These are phyloP conservation scores for Ophiostoma sp. DNA, from an alignment of 2,329 filamentous ascomycete genomes.

Conservation along the genomic window DNA sequence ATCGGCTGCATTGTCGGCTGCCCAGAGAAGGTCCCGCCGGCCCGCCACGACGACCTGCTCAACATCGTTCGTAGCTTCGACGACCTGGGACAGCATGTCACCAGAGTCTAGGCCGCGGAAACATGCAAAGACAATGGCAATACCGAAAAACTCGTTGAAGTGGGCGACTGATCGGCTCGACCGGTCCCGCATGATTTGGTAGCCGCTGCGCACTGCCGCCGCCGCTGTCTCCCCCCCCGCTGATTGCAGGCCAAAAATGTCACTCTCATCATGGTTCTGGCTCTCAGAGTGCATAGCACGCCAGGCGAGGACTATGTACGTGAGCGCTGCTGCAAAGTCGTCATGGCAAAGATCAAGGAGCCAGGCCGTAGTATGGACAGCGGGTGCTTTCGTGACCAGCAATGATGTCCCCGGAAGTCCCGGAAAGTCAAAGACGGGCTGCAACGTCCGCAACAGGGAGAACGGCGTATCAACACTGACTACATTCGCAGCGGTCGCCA, in stretches of 20 bases:
- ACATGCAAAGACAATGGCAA: slow-evolving; percentile 27
- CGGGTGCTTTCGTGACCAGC: neutral
- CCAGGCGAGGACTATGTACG: slow-evolving; percentile 26
- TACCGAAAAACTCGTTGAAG: slow-evolving; percentile 28
- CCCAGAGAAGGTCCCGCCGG: slow-evolving; percentile 27
- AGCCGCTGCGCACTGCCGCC: neutral
- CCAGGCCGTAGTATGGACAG: slow-evolving; percentile 19
- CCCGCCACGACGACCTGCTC: slow-evolving; percentile 28
- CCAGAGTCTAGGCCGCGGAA: slow-evolving; percentile 21
- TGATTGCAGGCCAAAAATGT: neutral
- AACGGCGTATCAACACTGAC: slow-evolving; percentile 11
- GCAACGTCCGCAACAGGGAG: neutral
- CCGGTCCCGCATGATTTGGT: slow-evolving; percentile 25
- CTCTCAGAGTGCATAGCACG: neutral
- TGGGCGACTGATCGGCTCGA: slow-evolving; percentile 28
- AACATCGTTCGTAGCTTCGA: slow-evolving; percentile 27
- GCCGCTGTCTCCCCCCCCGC: neutral
- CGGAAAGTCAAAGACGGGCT: too few species aligned
- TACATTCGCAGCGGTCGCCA: too few species aligned
- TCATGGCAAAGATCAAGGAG: slow-evolving; percentile 30
- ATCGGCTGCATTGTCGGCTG: slow-evolving; percentile 17
- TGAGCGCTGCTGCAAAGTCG: slow-evolving; percentile 28
- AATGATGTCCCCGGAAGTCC: too few species aligned
- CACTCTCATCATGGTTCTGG: neutral
- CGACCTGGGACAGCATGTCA: slow-evolving; percentile 23